Base-by-base conservation (phyloP, 1,139 yeast species). In the Magnusiomyces fungicola region DNA sequence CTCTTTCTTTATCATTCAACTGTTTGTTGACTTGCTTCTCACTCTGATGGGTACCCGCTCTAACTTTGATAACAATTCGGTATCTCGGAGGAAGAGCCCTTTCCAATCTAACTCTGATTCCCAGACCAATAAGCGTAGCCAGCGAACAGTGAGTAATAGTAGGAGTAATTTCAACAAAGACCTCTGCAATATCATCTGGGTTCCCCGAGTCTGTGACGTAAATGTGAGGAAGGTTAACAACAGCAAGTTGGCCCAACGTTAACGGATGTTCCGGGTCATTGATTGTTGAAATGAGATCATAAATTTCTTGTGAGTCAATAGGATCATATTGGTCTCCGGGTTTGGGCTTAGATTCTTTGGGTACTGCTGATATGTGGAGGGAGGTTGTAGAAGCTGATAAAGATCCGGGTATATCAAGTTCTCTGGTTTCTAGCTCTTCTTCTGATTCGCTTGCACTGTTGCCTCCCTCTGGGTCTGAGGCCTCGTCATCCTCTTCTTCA, bases 181-280 rank as follows among this genome's bases (percentile, higher is more conserved):
- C 88, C 55, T 84, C 88, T 0, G 94, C 85, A 61, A 86, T 78
- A 41, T 78, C 78, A 14, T 68, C 61, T 30, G 72, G 70, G 50
- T 69, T 62, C 1, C 76, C 76, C 6, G 79, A 73, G 56, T 84
- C 82, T 1, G 70, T 71, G 7, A 94, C 88, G 36, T 69, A 65
- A 51, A 94, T 92, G 63, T 94, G 96, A 2, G 75, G 75, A 46
- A 94, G 71, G 61, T 89, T 89, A 1, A 94, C 96, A 41, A 94
- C 97, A 0, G 97, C 94, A 18, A 94, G 74, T 66, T 94, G 98
- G 0, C 97, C 98, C 52, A 94, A 72, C 0, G 97, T 85, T 40
- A 94, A 72, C 0, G 99, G 99, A 65, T 94, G 99, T 62, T 94
- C 99, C 2, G 99, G 99, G 64, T 94, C 99, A 0, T 95, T 86